Evolutionary conservation across 495 filamentous ascomycete species (phyloP), one percentile per base, ranked within the genome.

Genomic region (Podospora pseudocomata): DNA sequence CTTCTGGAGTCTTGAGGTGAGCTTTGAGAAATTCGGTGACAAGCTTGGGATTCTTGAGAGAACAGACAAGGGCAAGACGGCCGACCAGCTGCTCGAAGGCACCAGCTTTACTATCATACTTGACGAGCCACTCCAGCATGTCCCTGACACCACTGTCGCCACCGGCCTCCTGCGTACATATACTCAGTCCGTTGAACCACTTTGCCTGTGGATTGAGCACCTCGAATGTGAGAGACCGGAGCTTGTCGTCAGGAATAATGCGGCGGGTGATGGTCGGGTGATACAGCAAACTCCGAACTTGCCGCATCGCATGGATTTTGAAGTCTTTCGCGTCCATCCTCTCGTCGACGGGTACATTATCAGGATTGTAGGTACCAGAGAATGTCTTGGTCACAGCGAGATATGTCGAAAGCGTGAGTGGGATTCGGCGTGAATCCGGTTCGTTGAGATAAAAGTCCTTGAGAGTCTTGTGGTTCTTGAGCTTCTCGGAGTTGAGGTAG

Each of bases 401-500:
- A 49, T 49, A 49, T 11, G 39, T 49, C 16, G 65, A 54, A 23
- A 67, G 30, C 20, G 61, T 15, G 16, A 32, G 60, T 34, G 39
- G 7, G 13, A 49, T 11, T 26, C 26, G 65, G 2, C n/a, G 58
- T 55, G 61, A 13, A 67, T 62, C 26, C 54, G 26, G 20, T 30
- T 67, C 16, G 11, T 32, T 3, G 9, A 16, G 6, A 30, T 27
- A 27, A 67, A 54, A 20, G 66, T 20, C 7, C 58, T 56, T 18
- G 11, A 34, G 18, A 23, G 60, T 53, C n/a, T 60, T 7, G 19
- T 58, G n/a, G 55, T 27, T 23, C 44, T 68, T 39, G 49, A 65
- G 16, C 13, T 55, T n/a, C 18, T 4, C 4, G 0, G 67, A 68
- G 44, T 65, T 39, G 13, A 72, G 64, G 27, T 49, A 72, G 34